Conservation (phyloP, 306 rosid genomes). For the Trichosanthes cucumerina region DNA sequence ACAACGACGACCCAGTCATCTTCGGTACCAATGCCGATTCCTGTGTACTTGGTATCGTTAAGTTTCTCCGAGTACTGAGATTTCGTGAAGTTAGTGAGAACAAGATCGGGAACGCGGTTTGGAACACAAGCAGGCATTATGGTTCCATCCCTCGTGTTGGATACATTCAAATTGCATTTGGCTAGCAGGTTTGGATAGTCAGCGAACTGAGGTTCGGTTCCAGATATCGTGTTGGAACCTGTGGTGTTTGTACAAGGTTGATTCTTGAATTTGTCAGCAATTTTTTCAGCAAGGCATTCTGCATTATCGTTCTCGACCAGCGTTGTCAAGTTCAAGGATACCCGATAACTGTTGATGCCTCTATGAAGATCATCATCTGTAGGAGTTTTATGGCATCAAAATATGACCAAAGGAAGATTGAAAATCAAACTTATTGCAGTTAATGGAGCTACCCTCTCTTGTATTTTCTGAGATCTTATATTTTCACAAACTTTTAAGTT, state of each 20-base stretch:
- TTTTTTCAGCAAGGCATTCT: conserved; percentile 61
- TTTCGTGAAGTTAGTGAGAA: conserved; percentile 63
- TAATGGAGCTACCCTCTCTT: neutral
- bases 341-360: conserved; percentile 59
- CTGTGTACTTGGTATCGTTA: conserved; percentile 56
- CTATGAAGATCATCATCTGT: conserved; percentile 57
- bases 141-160: conserved; percentile 65
- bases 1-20: conserved; percentile 71
- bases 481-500: neutral
- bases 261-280: conserved; percentile 71
- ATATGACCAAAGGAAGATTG: neutral
- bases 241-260: conserved; percentile 82
- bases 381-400: conserved; percentile 11
- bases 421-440: neutral
- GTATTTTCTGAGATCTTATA: neutral
- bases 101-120: conserved; percentile 36
- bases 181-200: conserved; percentile 51
- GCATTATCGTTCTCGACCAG: conserved; percentile 56
- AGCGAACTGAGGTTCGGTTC: conserved; percentile 73
- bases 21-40: conserved; percentile 70
- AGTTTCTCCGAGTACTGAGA: conserved; percentile 64
- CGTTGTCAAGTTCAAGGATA: conserved; percentile 43
- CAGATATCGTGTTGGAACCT: conserved; percentile 81
- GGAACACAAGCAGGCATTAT: conserved; percentile 86
- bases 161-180: conserved; percentile 58